Evolutionary conservation across 2,329 filamentous ascomycete species (phyloP).

Genomic region (Endothia cerciana): DNA sequence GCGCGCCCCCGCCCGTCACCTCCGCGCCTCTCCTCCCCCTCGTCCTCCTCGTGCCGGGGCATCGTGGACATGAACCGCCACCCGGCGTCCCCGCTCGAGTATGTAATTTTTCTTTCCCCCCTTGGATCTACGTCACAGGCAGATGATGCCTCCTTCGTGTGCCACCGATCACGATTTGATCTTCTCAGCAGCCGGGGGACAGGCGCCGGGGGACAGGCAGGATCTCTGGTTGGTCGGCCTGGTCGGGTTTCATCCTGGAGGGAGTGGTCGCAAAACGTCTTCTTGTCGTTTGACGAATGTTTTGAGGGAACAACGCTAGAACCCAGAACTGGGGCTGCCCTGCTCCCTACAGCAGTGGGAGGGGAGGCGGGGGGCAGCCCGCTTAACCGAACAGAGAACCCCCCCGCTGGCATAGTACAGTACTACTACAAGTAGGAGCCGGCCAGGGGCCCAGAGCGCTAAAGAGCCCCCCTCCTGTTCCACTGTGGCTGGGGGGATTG

Average conservation of each 20-base stretch:
- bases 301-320: background rate
- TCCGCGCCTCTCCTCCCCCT: background rate
- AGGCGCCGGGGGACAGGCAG: too few relatives aligned
- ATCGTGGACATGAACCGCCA: background rate
- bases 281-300: slow-evolving; percentile 24
- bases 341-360: background rate
- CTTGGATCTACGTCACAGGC: background rate
- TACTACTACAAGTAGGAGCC: background rate
- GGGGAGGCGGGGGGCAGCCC: background rate
- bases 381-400: background rate
- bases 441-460: background rate
- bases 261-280: background rate
- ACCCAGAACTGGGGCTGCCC: background rate
- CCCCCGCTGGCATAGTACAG: background rate
- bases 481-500: background rate
- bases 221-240: background rate
- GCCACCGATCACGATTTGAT: too few relatives aligned
- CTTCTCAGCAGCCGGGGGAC: too few relatives aligned
- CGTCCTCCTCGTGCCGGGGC: background rate
- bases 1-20: too few relatives aligned
- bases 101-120: too few relatives aligned
- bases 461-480: background rate
- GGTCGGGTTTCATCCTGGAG: too few relatives aligned
- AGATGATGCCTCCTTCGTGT: background rate
- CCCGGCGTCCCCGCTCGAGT: too few relatives aligned